Base-by-base conservation (phyloP, 306 rosid species). In the Gastrolobium bilobum region DNA sequence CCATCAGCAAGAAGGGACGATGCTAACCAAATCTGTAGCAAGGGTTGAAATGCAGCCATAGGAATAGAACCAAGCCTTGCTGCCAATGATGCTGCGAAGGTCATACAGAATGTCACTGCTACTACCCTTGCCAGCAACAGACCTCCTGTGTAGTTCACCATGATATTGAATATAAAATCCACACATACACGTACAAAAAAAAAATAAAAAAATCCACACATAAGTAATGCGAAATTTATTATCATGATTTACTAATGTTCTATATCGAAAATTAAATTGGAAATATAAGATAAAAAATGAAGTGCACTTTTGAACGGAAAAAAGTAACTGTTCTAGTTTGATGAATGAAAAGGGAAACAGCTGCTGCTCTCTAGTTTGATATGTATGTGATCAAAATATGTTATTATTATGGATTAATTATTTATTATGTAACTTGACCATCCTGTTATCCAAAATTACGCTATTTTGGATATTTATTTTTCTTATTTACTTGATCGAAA, bases 1-100 rank as follows among this genome's bases (percentile, higher is more conserved):
- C 98, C 98, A 85, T 92, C 98, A n/a, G 98, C 87, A 46, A 92
- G 91, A 57, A 94, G 91, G 42, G 98, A 94, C 0, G 98, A 88
- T 4, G 98, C 88, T 51, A 94, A 82, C 98, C 98, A 92, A 51
- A 94, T 89, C 56, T 94, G 98, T 7, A 92, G 78, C 78, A 94
- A 90, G 43, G 91, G 86, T 72, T 94, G 98, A 77, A 94, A 94
- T 14, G 98, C 97, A 58, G 97, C 98, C 98, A 94, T 92, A 0
- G 89, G 96, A 61, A 81, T 86, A 30, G 98, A 33, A 30, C 98
- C 98, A 2, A 88, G 59, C 74, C 97, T 85, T 57, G 97, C 93
- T 0, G 97, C 98, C 72, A 92, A 71, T 7, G 97, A 88, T 58
- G 98, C 98, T 60, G 97, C 97, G 34, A 94, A 83, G 2, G 98